Evolutionary conservation across 225 moss, liverwort and hornwort genomes (phyloP).

Genomic region (Pseudisothecium myosuroides): DNA sequence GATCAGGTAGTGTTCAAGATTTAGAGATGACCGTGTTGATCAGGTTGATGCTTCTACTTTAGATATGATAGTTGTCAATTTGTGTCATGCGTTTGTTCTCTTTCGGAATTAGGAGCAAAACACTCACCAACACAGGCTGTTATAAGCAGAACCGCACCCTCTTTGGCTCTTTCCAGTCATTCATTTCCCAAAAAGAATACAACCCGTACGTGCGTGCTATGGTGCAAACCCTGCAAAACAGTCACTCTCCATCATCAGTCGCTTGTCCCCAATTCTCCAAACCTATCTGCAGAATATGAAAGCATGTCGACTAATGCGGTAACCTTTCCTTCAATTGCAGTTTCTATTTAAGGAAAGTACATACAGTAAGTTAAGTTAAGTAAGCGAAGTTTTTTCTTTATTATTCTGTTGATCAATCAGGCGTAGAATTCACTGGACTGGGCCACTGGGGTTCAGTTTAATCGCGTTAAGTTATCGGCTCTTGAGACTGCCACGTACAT

Average conservation of each 20-base stretch:
- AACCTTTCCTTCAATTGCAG: not conserved
- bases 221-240: not conserved
- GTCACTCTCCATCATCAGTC: not conserved
- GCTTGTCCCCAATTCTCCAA: not conserved
- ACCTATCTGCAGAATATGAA: not conserved
- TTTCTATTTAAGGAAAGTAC: not conserved
- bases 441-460: not conserved
- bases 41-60: not conserved
- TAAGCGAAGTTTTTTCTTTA: not conserved
- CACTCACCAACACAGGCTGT: not conserved
- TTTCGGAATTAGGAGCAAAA: not conserved
- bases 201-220: not conserved
- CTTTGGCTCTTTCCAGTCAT: not conserved
- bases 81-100: not conserved
- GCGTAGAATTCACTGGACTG: not conserved
- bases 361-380: not conserved
- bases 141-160: not conserved
- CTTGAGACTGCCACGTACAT: not conserved
- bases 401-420: not conserved
- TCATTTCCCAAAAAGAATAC: not conserved
- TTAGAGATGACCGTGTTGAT: not conserved
- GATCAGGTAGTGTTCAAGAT: not conserved
- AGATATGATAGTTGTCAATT: not conserved
- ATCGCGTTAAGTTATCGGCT: no score
- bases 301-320: not conserved